These are phyloP conservation scores for Ehretia macrophylla DNA, from an alignment of 257 asterid genomes.

Conservation along the genomic window DNA sequence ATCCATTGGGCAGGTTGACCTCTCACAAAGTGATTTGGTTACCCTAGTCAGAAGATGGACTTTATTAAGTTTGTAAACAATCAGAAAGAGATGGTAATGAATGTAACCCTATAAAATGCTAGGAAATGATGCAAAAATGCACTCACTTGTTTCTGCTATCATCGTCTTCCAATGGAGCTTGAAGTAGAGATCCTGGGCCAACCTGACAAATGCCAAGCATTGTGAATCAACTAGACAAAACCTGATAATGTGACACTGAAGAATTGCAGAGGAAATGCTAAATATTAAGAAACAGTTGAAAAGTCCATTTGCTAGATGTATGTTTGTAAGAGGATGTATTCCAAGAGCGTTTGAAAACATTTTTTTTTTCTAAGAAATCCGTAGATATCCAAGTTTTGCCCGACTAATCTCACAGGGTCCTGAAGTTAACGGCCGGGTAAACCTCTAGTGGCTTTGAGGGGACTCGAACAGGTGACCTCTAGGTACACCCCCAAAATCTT, in stretches of 20 bases:
- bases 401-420: too few relatives aligned
- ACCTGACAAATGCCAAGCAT: constrained; percentile 35
- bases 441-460: too few relatives aligned
- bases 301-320: too few relatives aligned
- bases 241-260: not conserved
- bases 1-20: constrained; percentile 76
- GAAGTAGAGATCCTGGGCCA: constrained; percentile 92
- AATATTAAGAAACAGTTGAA: constrained; percentile 19
- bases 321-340: too few relatives aligned
- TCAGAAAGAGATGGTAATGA: not conserved
- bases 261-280: constrained; percentile 5
- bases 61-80: not conserved
- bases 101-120: not conserved
- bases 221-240: not conserved
- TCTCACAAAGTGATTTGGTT: constrained; percentile 79
- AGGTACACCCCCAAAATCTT: too few relatives aligned
- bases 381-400: too few relatives aligned
- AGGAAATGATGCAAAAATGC: constrained; percentile 1
- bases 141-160: constrained; percentile 67
- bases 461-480: too few relatives aligned
- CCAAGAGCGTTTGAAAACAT: too few relatives aligned
- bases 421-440: too few relatives aligned
- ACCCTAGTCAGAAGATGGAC: constrained; percentile 47
- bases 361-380: too few relatives aligned
- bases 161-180: constrained; percentile 87